Percentiles rank a stretch among this genome's conserved stretches.
Conservation (phyloP, 495 filamentous ascomycete genomes). For the Astrocystis sublimbata region DNA sequence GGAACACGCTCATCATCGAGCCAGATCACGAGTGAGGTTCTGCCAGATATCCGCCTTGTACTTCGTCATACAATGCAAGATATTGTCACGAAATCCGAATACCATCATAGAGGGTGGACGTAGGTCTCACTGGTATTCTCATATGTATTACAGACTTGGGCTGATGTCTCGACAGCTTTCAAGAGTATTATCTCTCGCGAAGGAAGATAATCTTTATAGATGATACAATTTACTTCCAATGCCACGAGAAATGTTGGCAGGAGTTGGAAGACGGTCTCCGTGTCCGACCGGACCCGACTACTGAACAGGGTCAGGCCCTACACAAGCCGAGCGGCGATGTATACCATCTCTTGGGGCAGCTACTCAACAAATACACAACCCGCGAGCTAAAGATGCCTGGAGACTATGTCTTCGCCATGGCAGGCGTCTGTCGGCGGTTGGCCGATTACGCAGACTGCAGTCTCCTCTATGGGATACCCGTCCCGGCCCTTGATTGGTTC, state of each 20-base stretch:
- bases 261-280: slow-evolving; percentile 19
- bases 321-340: slow-evolving; percentile 19
- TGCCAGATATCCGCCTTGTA: not conserved
- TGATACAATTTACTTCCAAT: slow-evolving; percentile 31
- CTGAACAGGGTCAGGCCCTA: not conserved
- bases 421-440: slow-evolving; percentile 15
- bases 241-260: slow-evolving; percentile 21
- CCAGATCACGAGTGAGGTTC: slow-evolving; percentile 9
- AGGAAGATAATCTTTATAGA: slow-evolving; percentile 35
- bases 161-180: slow-evolving; percentile 24
- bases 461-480: slow-evolving; percentile 17
- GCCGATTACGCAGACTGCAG: slow-evolving; percentile 14
- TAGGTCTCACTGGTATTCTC: not conserved
- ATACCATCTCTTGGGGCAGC: slow-evolving; percentile 14
- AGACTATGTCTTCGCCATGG: slow-evolving; percentile 17
- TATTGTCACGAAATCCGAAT: slow-evolving; percentile 17
- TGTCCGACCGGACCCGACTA: slow-evolving; percentile 3
- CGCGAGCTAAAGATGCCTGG: slow-evolving; percentile 15
- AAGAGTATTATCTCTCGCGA: slow-evolving; percentile 37
- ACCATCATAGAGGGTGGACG: slow-evolving; percentile 17
- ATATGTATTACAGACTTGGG: not conserved
- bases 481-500: slow-evolving; percentile 15
- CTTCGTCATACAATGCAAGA: slow-evolving; percentile 11
- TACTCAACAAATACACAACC: slow-evolving; percentile 15
- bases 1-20: slow-evolving; percentile 8